A percentile compares a stretch with the other conserved stretches of the same genome.
Evolutionary conservation across 2,329 filamentous ascomycete species (phyloP).

Genomic region (Lasiodiplodia sp.): DNA sequence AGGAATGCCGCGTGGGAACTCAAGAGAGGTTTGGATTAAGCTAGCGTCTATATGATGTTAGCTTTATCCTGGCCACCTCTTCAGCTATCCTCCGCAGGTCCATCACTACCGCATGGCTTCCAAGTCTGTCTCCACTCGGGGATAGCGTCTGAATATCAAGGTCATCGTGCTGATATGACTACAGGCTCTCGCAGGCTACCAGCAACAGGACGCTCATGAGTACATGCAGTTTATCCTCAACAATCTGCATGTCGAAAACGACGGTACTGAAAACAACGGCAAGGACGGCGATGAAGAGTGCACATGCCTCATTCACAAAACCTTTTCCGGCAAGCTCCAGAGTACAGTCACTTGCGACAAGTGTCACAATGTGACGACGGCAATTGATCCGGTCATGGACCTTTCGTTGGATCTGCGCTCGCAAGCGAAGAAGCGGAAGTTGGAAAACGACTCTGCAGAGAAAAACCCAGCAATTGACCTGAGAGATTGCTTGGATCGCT

Average conservation of each 20-base stretch:
- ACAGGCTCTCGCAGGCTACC: slow-evolving; percentile 74
- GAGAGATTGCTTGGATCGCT: slow-evolving; percentile 78
- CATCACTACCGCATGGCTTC: too few relatives aligned
- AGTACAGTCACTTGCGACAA: slow-evolving; percentile 90
- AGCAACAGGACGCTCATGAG: slow-evolving; percentile 96
- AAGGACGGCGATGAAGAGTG: slow-evolving; percentile 57
- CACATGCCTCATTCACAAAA: slow-evolving; percentile 91
- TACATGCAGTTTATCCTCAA: slow-evolving; percentile 96
- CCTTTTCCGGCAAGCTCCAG: slow-evolving; percentile 90
- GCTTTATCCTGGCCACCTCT: too few relatives aligned
- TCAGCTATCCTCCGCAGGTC: too few relatives aligned
- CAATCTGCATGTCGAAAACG: slow-evolving; percentile 82
- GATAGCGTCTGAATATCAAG: background rate
- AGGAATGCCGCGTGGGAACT: too few relatives aligned
- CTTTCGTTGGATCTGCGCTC: slow-evolving; percentile 86
- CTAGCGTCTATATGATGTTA: too few relatives aligned
- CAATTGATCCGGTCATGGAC: slow-evolving; percentile 89
- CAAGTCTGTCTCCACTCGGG: slow-evolving; percentile 36
- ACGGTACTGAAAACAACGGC: slow-evolving; percentile 54
- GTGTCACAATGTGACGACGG: slow-evolving; percentile 81
- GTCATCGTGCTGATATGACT: background rate
- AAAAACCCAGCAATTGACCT: slow-evolving; percentile 50
- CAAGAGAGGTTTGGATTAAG: too few relatives aligned
- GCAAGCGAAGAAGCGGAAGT: slow-evolving; percentile 71
- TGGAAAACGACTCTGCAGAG: slow-evolving; percentile 47